Base-by-base conservation (phyloP, 768 basidiomycete genomes). In the Boletellus emodensis region DNA sequence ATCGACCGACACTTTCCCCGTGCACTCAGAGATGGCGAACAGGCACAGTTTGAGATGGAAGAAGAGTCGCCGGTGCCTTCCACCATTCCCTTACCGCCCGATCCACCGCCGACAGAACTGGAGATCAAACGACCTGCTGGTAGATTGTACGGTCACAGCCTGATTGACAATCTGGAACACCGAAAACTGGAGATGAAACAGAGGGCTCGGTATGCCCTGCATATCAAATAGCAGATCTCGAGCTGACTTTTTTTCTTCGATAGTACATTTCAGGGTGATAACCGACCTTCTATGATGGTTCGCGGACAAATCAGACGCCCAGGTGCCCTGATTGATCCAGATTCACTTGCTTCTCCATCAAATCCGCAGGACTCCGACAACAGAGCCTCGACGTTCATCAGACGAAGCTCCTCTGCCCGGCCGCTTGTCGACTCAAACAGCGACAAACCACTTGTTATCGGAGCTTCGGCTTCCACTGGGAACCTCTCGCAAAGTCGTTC, bases 271-370 rank as follows among this genome's bases (percentile, higher is more conserved):
- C 82, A 74, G 47, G 94, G 94, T 13, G 94, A 96, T 61, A 78
- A 87, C 56, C 76, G 93, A 50, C 91, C 94, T 10, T 87, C 90
- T 5, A 95, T 95, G 94, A 94, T 95, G 92, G 81, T 84, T 32
- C 81, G 93, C 54, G 72, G 74, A 34, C 68, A 71, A 38, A 66
- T 73, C 33, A 69, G 75, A 49, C 82, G 79, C 17, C 65, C 80
- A 12, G 83, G 79, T 57, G 88, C 90, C 0, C 67, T 93, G 44
- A 87, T 93, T 59, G 87, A 92, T 63, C 84, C 85, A 15, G 72
- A 78, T 36, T 71, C 79, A 3, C 72, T 91, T 42, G 76, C 74
- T 36, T 62, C 65, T 14, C 70, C 76, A n/a, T 81, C 83, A 6
- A 60, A 61, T 24, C 69, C 73, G 14, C 78, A 79, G 47, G 70